A percentile compares a stretch with the other conserved stretches of the same genome.
These are phyloP conservation scores for Amoeboradix gromovi DNA, from an alignment of 371 early-diverging fungal species.

Conservation along the genomic window DNA sequence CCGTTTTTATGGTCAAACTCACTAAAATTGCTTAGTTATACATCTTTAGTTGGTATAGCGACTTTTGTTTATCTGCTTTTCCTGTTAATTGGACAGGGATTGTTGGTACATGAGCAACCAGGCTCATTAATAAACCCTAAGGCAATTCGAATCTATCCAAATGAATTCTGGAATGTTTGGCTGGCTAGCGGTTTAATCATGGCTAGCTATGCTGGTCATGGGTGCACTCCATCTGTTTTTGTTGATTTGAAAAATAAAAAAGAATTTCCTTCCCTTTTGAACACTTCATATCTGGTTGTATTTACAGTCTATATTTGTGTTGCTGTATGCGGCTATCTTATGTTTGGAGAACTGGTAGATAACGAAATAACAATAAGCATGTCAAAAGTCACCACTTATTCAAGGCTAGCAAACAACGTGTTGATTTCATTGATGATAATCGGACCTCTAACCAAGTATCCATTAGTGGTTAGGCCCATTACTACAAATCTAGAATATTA, in stretches of 20 bases:
- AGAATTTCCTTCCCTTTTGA: slow-evolving; percentile 19
- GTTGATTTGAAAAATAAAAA: slow-evolving; percentile 25
- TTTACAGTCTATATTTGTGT: slow-evolving; percentile 16
- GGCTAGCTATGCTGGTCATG: slow-evolving; percentile 26
- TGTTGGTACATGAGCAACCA: slow-evolving; percentile 17
- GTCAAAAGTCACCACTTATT: slow-evolving; percentile 23
- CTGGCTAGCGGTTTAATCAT: slow-evolving; percentile 22
- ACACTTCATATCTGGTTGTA: slow-evolving; percentile 19
- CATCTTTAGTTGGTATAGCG: slow-evolving; percentile 19
- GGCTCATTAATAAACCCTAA: slow-evolving; percentile 27
- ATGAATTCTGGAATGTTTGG: slow-evolving; percentile 6
- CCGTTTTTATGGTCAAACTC: slow-evolving; percentile 9
- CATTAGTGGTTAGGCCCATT: neutral
- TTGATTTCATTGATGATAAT: neutral
- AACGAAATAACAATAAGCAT: slow-evolving; percentile 43
- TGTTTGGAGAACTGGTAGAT: slow-evolving; percentile 36
- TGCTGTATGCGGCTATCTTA: slow-evolving; percentile 28
- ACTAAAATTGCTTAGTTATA: slow-evolving; percentile 18
- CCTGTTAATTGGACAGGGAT: slow-evolving; percentile 18
- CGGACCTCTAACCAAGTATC: neutral
- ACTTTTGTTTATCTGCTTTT: slow-evolving; percentile 14
- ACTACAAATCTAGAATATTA: neutral
- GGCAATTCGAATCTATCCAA: slow-evolving; percentile 15
- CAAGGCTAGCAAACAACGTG: slow-evolving; percentile 4
- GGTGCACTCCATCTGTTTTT: slow-evolving; percentile 33